phyloP scores from a whole-genome alignment of 257 asterid species.

The Galeopsis tetrahit region DNA sequence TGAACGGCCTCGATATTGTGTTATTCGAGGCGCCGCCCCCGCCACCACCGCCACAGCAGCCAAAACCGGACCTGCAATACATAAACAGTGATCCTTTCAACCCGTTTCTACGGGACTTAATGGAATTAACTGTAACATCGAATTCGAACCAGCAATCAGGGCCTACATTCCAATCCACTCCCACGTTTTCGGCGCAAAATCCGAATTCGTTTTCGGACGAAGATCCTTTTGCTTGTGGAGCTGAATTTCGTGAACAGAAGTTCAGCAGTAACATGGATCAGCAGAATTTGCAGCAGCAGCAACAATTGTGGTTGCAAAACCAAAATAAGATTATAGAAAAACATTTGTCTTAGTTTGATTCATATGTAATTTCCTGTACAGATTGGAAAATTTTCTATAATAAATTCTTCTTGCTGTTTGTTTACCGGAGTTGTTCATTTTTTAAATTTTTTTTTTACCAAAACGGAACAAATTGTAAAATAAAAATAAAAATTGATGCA shows the following conservation, averaged over 20 bases:
- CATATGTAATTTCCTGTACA: constrained; percentile 9
- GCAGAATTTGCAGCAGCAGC: constrained; percentile 53
- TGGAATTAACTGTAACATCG: constrained; percentile 21
- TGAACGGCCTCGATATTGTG: constrained; percentile 47
- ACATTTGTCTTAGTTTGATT: constrained; percentile 36
- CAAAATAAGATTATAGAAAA: constrained; percentile 76
- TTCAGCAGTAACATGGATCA: constrained; percentile 39
- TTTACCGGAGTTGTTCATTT: background rate
- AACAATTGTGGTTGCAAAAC: constrained; percentile 72
- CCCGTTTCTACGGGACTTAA: constrained; percentile 62
- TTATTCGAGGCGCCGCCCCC: constrained; percentile 37
- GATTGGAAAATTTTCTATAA: constrained; percentile 8
- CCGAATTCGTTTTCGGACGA: constrained; percentile 32
- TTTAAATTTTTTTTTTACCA: too few relatives aligned
- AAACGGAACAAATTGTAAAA: too few relatives aligned
- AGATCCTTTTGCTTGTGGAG: constrained; percentile 56
- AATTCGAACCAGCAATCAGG: constrained; percentile 22
- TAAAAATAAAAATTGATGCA: too few relatives aligned
- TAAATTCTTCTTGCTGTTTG: background rate
- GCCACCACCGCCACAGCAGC: constrained; percentile 30
- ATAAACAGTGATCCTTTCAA: constrained; percentile 46
- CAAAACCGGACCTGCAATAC: constrained; percentile 22
- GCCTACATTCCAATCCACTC: constrained; percentile 51
- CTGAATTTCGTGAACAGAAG: constrained; percentile 36
- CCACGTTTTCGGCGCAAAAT: constrained; percentile 56